phyloP scores from a whole-genome alignment of 1,284 basidiomycete genomes.

The Malassezia globosa region DNA sequence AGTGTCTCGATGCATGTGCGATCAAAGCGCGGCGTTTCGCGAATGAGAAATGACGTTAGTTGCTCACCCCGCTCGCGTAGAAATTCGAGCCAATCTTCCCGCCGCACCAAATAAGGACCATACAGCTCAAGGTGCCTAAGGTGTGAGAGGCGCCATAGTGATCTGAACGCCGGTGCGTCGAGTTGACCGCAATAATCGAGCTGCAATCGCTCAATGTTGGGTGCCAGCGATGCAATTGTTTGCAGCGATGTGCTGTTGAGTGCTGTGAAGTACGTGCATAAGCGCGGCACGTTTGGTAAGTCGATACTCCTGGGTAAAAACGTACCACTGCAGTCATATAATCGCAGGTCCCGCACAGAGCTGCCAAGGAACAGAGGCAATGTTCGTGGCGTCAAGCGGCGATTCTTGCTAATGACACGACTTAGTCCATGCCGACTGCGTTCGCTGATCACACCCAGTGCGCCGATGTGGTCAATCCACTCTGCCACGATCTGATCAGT shows the following conservation, averaged over 20 bases:
- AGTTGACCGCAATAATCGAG: constrained; percentile 82
- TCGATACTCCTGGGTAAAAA: not conserved
- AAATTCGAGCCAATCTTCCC: constrained; percentile 65
- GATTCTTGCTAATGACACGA: constrained; percentile 64
- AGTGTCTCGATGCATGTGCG: constrained; percentile 59
- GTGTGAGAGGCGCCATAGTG: constrained; percentile 55
- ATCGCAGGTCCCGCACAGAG: constrained; percentile 58
- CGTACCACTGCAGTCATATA: constrained; percentile 70
- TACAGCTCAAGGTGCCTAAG: constrained; percentile 68
- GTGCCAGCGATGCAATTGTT: constrained; percentile 32
- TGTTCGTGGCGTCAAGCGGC: constrained; percentile 65
- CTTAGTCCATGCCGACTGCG: constrained; percentile 38
- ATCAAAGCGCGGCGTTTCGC: constrained; percentile 70
- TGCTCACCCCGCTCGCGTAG: constrained; percentile 56
- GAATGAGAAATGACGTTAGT: constrained; percentile 65
- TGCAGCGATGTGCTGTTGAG: constrained; percentile 31
- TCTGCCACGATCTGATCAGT: constrained; percentile 62
- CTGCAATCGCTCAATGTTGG: constrained; percentile 48
- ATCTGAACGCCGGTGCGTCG: constrained; percentile 58
- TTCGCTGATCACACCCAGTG: constrained; percentile 70
- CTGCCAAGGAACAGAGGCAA: constrained; percentile 71
- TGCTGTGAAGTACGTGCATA: too few relatives aligned
- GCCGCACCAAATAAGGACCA: constrained; percentile 74
- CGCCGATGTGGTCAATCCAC: constrained; percentile 80
- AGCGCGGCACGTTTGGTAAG: too few relatives aligned